Conservation (phyloP, 352 stramenopile species). For the Globisporangium rhizosaccharum region DNA sequence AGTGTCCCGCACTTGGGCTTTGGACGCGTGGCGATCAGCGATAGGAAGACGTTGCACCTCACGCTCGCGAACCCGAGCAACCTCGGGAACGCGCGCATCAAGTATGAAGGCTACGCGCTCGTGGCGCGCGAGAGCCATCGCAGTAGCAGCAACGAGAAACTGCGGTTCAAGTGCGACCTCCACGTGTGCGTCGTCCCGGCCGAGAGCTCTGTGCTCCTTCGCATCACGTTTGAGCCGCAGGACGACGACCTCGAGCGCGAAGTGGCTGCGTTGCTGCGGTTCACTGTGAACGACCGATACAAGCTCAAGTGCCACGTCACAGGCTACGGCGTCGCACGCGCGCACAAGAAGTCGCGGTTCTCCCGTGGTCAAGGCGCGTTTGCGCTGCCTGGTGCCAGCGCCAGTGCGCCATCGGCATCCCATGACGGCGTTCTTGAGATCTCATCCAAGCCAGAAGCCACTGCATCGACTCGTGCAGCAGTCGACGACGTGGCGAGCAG, state of each 20-base stretch:
- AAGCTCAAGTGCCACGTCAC: conserved; percentile 45
- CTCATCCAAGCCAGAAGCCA: neutral
- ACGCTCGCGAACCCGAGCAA: conserved; percentile 58
- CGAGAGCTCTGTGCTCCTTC: conserved; percentile 40
- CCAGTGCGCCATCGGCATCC: neutral
- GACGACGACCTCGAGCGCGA: conserved; percentile 32
- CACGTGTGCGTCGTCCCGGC: conserved; percentile 66
- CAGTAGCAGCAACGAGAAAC: conserved; percentile 15
- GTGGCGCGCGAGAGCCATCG: conserved; percentile 9
- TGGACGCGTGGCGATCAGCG: conserved; percentile 39
- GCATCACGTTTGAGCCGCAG: conserved; percentile 59
- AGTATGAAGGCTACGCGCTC: conserved; percentile 62
- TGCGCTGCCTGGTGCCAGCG: neutral
- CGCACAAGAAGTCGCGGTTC: conserved; percentile 22
- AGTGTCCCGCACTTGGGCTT: conserved; percentile 41
- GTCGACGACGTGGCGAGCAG: conserved; percentile 2
- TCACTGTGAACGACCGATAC: conserved; percentile 59
- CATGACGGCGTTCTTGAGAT: conserved; percentile 6
- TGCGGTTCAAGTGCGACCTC: conserved; percentile 66
- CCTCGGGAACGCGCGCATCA: conserved; percentile 48
- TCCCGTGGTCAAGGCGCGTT: conserved; percentile 10
- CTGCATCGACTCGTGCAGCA: neutral
- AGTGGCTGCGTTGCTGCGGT: conserved; percentile 41
- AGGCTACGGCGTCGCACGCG: conserved; percentile 20
- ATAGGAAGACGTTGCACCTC: conserved; percentile 41